Percentiles rank a stretch among this genome's conserved stretches.
These are phyloP conservation scores for Triticum turgidum DNA, from an alignment of 176 grass and related monocot species.

Conservation along the genomic window DNA sequence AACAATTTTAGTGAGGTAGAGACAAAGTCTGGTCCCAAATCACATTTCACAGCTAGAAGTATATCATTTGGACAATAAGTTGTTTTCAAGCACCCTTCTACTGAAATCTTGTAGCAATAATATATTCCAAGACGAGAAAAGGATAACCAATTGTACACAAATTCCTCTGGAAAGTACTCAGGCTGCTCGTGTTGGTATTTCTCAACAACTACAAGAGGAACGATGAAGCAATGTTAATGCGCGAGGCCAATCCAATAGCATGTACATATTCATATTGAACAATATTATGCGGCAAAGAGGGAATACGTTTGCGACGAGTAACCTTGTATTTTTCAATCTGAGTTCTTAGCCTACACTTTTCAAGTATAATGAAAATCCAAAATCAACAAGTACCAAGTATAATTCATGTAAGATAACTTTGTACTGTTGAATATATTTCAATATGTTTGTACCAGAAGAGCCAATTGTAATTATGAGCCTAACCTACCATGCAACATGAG, in stretches of 20 bases:
- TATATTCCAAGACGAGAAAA: conserved; percentile 64
- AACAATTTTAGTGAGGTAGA: conserved; percentile 49
- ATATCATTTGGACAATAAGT: conserved; percentile 32
- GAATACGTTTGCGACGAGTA: background rate
- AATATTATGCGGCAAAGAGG: background rate
- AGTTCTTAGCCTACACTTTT: background rate
- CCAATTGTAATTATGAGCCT: background rate
- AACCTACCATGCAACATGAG: background rate
- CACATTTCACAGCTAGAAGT: conserved; percentile 59
- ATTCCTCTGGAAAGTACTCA: conserved; percentile 65
- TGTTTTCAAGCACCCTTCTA: conserved; percentile 32
- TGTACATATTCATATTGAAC: conserved; percentile 5
- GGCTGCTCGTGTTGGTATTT: conserved; percentile 47
- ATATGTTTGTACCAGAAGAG: background rate
- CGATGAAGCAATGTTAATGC: conserved; percentile 20
- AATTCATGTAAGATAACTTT: background rate
- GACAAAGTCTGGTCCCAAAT: conserved; percentile 60
- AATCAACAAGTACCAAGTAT: conserved; percentile 3
- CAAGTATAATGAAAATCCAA: background rate
- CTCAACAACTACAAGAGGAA: conserved; percentile 44
- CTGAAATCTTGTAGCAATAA: conserved; percentile 66
- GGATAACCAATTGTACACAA: conserved; percentile 60
- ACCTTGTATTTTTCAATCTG: conserved; percentile 11
- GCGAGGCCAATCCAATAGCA: background rate
- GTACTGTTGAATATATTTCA: background rate